Base-by-base conservation (phyloP, 306 rosid genomes). In the Prunus armeniaca region DNA sequence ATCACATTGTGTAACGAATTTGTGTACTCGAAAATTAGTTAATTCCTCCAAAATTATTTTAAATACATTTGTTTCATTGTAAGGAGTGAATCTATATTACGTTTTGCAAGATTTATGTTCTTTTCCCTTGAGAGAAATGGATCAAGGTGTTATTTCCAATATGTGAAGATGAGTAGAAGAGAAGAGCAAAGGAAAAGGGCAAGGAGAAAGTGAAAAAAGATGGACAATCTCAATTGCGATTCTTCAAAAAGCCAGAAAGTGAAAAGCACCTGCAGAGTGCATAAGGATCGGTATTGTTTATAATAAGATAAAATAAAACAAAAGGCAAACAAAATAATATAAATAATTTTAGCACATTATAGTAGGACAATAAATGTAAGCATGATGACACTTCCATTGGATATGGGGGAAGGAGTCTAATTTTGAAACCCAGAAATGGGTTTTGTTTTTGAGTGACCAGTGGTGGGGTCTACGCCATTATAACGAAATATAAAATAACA, bases 401-500 rank as follows among this genome's bases (percentile, higher is more conserved):
- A 82, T 76, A 84, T 81, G 85, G 83, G 63, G 67, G 74, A 38
- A 9, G 9, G 43, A 38, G 73, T 79, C 81, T 72, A 79, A 83
- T 83, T 83, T 86, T 68, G 78, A 80, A 86, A 78, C 77, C 74
- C 71, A 70, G 77, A 86, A 77, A 82, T 73, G 30, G 54, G 81
- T 74, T 78, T 85, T 87, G 90, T 88, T 91, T 73, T 71, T 74
- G 71, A 89, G 85, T 76, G 84, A 70, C 70, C 43, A 6, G 43
- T 78, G 88, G 90, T 88, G 93, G 93, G 91, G 88, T 77, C 85
- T 82, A 56, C 77, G 83, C 77, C 64, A 88, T 84, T 80, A 85
- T 84, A 85, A 73, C 87, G 83, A 80, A 81, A 63, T 58, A 55
- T 74, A 82, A 82, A 76, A 76, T 72, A 30, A 63, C 19, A 78